Conservation (phyloP, 345 rosid species). For the Dovyalis caffra region DNA sequence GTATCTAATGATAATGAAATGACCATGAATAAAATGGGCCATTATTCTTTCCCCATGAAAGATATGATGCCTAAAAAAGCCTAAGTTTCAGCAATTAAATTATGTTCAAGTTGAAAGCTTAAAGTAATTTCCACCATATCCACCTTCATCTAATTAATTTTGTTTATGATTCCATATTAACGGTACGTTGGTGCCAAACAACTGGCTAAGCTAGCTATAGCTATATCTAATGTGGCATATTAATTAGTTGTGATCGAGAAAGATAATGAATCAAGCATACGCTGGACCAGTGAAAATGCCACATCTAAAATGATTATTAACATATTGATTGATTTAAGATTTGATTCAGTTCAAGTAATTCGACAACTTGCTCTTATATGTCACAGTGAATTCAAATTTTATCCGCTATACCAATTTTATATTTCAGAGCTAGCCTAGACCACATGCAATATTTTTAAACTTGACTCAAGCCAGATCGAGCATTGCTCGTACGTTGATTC, state of each 20-base stretch:
- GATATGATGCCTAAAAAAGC: background rate
- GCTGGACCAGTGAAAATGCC: background rate
- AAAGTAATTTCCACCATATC: background rate
- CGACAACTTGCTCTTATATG: background rate
- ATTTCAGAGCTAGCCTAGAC: too few relatives aligned
- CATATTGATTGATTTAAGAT: too few relatives aligned
- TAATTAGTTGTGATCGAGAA: background rate
- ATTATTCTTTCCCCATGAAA: background rate
- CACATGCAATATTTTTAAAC: too few relatives aligned
- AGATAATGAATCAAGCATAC: background rate
- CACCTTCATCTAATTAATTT: background rate
- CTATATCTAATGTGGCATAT: background rate
- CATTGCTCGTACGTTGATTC: too few relatives aligned
- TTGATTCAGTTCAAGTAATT: too few relatives aligned
- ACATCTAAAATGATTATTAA: background rate
- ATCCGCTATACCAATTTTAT: too few relatives aligned
- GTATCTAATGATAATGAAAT: background rate
- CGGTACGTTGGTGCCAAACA: background rate
- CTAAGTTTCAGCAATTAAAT: background rate
- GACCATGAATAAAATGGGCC: background rate
- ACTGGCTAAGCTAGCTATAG: background rate
- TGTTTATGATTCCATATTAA: background rate
- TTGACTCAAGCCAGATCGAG: too few relatives aligned
- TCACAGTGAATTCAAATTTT: too few relatives aligned
- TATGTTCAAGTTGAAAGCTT: slow-evolving; percentile 14